Evolutionary conservation across 148 eudicot species (phyloP).

Genomic region (Euryodendron excelsum): DNA sequence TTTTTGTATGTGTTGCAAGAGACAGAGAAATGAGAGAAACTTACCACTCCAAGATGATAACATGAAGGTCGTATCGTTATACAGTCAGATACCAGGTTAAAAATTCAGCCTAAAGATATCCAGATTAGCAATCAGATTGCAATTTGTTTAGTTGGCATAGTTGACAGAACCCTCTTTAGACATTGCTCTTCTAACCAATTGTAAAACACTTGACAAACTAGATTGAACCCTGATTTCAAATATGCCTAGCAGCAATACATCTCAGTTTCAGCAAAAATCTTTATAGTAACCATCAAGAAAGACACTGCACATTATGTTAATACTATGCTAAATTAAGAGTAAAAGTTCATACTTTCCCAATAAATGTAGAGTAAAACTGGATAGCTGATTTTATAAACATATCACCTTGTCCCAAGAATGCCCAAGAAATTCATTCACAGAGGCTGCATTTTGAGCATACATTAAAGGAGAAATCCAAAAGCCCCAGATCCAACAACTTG

Average conservation of each 20-base stretch:
- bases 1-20: not conserved
- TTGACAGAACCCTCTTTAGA: not conserved
- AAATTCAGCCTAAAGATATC: too few relatives aligned
- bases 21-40: not conserved
- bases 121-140: too few relatives aligned
- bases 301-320: not conserved
- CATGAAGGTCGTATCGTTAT: not conserved
- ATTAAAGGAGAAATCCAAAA: constrained; percentile 95
- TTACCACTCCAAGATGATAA: not conserved
- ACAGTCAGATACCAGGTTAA: not conserved
- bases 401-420: constrained; percentile 96
- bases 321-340: not conserved
- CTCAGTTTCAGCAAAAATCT: not conserved
- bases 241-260: not conserved
- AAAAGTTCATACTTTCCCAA: not conserved
- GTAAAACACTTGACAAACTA: not conserved
- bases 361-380: not conserved
- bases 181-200: not conserved
- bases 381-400: not conserved
- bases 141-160: not conserved
- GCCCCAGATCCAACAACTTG: constrained; percentile 96
- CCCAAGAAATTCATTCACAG: constrained; percentile 92
- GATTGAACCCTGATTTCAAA: not conserved
- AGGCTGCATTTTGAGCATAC: constrained; percentile 91
- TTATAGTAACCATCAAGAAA: not conserved